Evolutionary conservation across 805 yeast species (phyloP).

Genomic region (Zygosaccharomyces rouxii): DNA sequence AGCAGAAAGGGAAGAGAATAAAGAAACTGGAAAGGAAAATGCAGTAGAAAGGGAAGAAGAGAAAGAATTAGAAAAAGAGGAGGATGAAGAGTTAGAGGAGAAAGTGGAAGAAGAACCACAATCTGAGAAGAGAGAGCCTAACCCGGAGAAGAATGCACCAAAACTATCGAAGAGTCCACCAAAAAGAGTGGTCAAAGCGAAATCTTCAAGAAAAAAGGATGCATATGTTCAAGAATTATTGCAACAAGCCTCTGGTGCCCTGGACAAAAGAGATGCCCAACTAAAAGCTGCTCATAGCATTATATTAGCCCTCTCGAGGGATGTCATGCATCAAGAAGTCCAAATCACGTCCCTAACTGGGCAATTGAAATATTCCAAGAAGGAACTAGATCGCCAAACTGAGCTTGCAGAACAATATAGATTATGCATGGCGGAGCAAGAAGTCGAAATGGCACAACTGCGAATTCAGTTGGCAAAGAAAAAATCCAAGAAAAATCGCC

Average conservation of each 20-base stretch:
- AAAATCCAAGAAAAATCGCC: not conserved
- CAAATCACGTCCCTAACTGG: constrained; percentile 22
- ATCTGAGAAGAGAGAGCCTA: not conserved
- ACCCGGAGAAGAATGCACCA: not conserved
- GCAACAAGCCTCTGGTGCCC: constrained; percentile 7
- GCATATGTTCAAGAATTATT: constrained; percentile 2
- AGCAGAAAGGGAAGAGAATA: not conserved
- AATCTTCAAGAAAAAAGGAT: not conserved
- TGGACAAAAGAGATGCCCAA: constrained; percentile 15
- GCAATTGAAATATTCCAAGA: constrained; percentile 8
- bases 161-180: not conserved
- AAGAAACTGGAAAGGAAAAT: not conserved
- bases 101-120: not conserved
- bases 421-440: constrained; percentile 8
- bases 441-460: constrained; percentile 6
- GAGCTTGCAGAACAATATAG: constrained; percentile 6
- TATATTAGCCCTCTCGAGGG: constrained; percentile 15
- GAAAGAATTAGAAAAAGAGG: not conserved
- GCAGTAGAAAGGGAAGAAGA: not conserved
- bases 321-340: constrained; percentile 19
- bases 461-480: not conserved
- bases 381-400: constrained; percentile 1
- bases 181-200: not conserved
- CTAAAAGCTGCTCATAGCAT: constrained; percentile 13
- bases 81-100: not conserved